Percentiles rank a stretch among this genome's conserved stretches.
Conservation (phyloP, 768 basidiomycete genomes). For the Rhizopogon sp. region DNA sequence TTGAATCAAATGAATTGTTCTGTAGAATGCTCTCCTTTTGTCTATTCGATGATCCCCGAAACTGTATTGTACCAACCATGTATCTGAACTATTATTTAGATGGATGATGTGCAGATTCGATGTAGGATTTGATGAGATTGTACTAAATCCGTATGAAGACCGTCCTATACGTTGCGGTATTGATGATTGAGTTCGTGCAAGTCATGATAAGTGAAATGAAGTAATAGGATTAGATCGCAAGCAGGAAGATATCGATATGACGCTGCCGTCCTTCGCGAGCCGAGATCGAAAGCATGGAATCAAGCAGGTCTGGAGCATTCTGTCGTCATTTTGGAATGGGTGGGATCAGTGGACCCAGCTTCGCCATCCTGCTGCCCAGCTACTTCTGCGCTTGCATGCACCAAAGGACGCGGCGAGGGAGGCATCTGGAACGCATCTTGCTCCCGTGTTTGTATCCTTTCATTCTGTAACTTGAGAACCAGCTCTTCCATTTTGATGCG, state of each 20-base stretch:
- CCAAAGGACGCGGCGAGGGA: neutral
- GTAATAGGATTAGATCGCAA: neutral
- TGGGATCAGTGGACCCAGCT: neutral
- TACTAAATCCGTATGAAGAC: neutral
- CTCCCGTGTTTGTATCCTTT: slow-evolving; percentile 3
- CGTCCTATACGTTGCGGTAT: neutral
- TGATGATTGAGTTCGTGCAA: neutral
- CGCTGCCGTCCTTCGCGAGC: neutral
- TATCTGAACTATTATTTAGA: neutral
- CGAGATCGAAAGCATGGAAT: neutral
- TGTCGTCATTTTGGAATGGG: neutral
- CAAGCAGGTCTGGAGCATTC: neutral
- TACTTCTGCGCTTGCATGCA: neutral
- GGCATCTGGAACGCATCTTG: neutral
- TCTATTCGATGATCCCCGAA: slow-evolving; percentile 2
- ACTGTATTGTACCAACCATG: slow-evolving; percentile 1
- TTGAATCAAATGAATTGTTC: slow-evolving; percentile 12
- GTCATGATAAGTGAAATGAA: neutral
- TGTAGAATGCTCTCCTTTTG: slow-evolving; percentile 13
- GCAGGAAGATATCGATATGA: neutral
- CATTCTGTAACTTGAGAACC: slow-evolving; percentile 12
- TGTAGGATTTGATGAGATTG: neutral
- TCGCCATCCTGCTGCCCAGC: neutral
- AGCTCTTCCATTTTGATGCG: slow-evolving; percentile 27
- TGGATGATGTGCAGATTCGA: neutral